phyloP scores from a whole-genome alignment of 805 yeast genomes.

The Yarrowia divulgata region DNA sequence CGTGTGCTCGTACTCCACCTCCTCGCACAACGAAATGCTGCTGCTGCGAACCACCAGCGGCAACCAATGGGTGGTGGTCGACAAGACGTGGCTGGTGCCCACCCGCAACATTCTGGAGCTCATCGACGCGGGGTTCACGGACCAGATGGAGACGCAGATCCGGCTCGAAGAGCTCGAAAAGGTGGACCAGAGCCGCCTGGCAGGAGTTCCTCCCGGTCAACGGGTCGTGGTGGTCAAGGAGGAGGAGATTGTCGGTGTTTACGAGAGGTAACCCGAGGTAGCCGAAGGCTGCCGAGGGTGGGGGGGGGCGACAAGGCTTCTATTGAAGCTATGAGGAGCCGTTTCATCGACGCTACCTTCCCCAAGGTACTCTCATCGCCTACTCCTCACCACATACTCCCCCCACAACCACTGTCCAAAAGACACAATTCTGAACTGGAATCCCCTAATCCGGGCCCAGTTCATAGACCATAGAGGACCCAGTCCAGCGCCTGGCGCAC shows the following conservation, averaged over 20 bases:
- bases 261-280: slow-evolving; percentile 17
- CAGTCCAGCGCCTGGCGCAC: slow-evolving; percentile 11
- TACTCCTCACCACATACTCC: neutral
- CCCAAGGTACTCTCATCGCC: no score
- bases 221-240: slow-evolving; percentile 26
- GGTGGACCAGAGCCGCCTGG: slow-evolving; percentile 30
- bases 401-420: neutral
- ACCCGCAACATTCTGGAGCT: slow-evolving; percentile 34
- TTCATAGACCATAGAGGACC: slow-evolving; percentile 22
- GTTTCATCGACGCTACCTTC: no score
- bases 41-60: slow-evolving; percentile 32
- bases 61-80: slow-evolving; percentile 36
- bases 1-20: slow-evolving; percentile 25
- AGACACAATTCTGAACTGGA: neutral
- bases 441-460: neutral
- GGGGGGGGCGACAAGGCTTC: no score
- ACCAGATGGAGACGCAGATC: slow-evolving; percentile 33
- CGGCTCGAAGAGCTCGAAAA: slow-evolving; percentile 19
- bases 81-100: slow-evolving; percentile 30
- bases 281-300: no score
- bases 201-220: slow-evolving; percentile 24
- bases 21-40: slow-evolving; percentile 33
- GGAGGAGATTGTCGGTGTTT: slow-evolving; percentile 31
- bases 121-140: slow-evolving; percentile 34
- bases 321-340: no score